A percentile compares a stretch with the other conserved stretches of the same genome.
Evolutionary conservation across 2,329 filamentous ascomycete genomes (phyloP).

Genomic region (Penicillium freii): DNA sequence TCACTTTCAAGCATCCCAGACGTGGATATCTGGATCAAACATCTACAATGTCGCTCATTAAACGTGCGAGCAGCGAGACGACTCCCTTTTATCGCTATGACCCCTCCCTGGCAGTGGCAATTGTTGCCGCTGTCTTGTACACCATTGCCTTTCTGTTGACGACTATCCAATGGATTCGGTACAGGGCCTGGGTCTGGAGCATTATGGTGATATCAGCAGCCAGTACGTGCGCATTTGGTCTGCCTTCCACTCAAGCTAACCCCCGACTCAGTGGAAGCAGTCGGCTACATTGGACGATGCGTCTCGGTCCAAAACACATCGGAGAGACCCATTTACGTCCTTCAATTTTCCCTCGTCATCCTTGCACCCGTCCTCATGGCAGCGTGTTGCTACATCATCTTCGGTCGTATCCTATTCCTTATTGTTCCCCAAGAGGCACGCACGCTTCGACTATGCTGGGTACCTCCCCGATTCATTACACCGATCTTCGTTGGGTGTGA

Average conservation of each 20-base stretch:
- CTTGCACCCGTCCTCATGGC: slow-evolving; percentile 44
- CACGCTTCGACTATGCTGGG: slow-evolving; percentile 40
- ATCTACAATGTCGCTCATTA: not conserved
- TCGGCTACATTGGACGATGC: slow-evolving; percentile 38
- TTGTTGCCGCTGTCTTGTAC: slow-evolving; percentile 30
- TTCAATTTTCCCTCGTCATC: slow-evolving; percentile 41
- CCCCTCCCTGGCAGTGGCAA: slow-evolving; percentile 27
- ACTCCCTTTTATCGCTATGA: slow-evolving; percentile 26
- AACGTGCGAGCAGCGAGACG: not conserved
- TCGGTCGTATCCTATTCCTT: slow-evolving; percentile 42
- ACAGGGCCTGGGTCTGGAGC: slow-evolving; percentile 33
- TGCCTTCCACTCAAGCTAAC: not conserved
- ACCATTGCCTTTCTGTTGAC: slow-evolving; percentile 26
- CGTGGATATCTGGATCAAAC: not conserved
- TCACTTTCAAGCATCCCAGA: not conserved
- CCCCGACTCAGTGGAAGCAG: slow-evolving; percentile 36
- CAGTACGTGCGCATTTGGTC: slow-evolving; percentile 24
- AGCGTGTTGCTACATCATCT: slow-evolving; percentile 41
- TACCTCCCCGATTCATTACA: slow-evolving; percentile 35
- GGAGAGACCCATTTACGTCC: slow-evolving; percentile 30
- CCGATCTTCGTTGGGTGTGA: slow-evolving; percentile 46
- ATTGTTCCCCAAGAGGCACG: slow-evolving; percentile 36
- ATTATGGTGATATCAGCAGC: slow-evolving; percentile 34
- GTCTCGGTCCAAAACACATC: slow-evolving; percentile 29
- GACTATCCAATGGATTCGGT: slow-evolving; percentile 33